A percentile compares a stretch with the other conserved stretches of the same genome.
Evolutionary conservation across 2,329 filamentous ascomycete species (phyloP).

Genomic region (Zymoseptoria brevis): DNA sequence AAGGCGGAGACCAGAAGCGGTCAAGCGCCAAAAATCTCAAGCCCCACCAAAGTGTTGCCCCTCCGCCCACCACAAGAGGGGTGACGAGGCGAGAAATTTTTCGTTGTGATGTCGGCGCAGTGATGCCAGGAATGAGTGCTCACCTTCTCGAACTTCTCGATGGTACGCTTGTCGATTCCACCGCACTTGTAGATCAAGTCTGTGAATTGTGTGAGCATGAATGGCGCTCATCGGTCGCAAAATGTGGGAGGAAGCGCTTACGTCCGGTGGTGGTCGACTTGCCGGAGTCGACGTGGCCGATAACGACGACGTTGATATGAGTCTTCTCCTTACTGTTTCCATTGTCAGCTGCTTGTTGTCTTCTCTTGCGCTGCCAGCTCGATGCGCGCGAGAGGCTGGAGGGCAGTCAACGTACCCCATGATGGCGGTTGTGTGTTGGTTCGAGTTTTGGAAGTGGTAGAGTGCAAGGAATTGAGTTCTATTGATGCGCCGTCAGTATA

Average conservation of each 20-base stretch:
- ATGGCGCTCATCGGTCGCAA: slow-evolving; percentile 24
- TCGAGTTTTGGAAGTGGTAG: slow-evolving; percentile 17
- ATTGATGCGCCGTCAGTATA: slow-evolving; percentile 1
- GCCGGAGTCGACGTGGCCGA: slow-evolving; percentile 99
- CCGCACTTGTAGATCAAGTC: slow-evolving; percentile 99
- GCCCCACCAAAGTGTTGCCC: slow-evolving; percentile 20
- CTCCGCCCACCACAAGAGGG: slow-evolving; percentile 10
- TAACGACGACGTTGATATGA: slow-evolving; percentile 94
- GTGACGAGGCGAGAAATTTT: slow-evolving; percentile 11
- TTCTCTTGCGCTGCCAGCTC: not conserved
- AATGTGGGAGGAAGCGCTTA: slow-evolving; percentile 46
- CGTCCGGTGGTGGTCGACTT: slow-evolving; percentile 89
- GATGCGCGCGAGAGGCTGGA: slow-evolving; percentile 11
- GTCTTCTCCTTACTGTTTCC: slow-evolving; percentile 77
- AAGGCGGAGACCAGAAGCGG: slow-evolving; percentile 3
- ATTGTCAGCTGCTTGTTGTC: slow-evolving; percentile 27
- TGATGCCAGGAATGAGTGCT: slow-evolving; percentile 11
- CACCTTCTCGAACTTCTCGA: slow-evolving; percentile 99
- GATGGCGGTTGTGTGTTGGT: slow-evolving; percentile 38
- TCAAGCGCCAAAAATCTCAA: slow-evolving; percentile 17
- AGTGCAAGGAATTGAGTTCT: slow-evolving; percentile 27
- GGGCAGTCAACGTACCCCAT: slow-evolving; percentile 50
- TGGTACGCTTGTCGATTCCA: slow-evolving; percentile 99
- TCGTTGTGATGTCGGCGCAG: slow-evolving; percentile 1
- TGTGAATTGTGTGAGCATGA: slow-evolving; percentile 55